Base-by-base conservation (phyloP, 202 grass and related monocot species). In the Setaria italica region DNA sequence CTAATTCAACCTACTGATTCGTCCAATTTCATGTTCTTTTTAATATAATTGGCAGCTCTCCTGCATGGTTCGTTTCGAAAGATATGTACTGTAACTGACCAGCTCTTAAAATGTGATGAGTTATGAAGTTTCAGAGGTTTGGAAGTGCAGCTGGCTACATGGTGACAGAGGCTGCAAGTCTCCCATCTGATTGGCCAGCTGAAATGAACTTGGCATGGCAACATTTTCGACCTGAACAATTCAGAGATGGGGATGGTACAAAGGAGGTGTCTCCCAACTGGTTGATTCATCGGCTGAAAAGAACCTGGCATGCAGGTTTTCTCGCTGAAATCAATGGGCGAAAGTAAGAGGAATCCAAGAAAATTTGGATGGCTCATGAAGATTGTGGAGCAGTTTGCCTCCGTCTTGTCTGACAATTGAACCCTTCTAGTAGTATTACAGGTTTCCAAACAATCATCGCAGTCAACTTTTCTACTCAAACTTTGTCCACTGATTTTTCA, bases 231-330 rank as follows among this genome's bases (percentile, higher is more conserved):
- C 0, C 12, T 53, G 84, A 41, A 62, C 9, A 62, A 71, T 58
- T 78, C 39, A 67, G n/a, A 67, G 59, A 57, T 42, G 5, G 20
- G 42, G 62, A 77, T 68, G 45, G 20, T 42, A 54, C 47, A 54
- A 17, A 21, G 57, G 2, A 30, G 11, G 43, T 32, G 54, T 49
- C 76, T 79, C 43, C 71, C 55, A 72, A 79, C 20, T 51, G 34
- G 64, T 34, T 47, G 62, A 68, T 34, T 45, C 6, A 9, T 73
- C 16, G 5, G 2, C 29, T 5, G 79, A 58, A 54, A 30, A 53
- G 21, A 43, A 25, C 4, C 37, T 20, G 37, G 35, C 79, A 45
- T 71, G 79, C 80, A 57, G n/a, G 16, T 60, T 82, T 82, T 60
- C 39, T 59, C 10, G 47, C 53, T 59, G 57, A 74, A 63, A 60